Evolutionary conservation across 768 basidiomycete genomes (phyloP), one percentile per base, ranked within the genome.

Genomic region (Termitomyces sp.): DNA sequence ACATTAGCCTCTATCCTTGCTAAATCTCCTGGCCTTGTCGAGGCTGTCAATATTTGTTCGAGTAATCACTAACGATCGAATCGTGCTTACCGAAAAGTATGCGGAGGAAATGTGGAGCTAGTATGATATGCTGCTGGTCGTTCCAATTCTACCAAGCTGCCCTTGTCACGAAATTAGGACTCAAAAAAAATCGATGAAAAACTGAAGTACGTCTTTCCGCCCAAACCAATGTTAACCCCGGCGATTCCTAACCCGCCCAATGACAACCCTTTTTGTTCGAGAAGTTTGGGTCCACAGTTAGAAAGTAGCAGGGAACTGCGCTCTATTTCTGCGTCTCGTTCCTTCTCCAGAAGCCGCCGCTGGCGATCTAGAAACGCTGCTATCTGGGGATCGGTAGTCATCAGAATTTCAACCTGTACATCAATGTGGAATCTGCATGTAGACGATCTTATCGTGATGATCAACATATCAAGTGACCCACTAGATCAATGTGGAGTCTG

Each of bases 221-320:
- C 96, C 4, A 98, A 81, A 3, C 96, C 96, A 17, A 97, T 82
- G 55, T 83, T 86, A n/a, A 94, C 79, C 31, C 82, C 80, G 1
- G 83, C 80, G 1, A 93, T 76, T 1, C 91, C 86, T 5, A 98
- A 78, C 49, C 88, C 88, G 34, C 83, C 83, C 1, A 97, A 72
- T 0, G 92, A 88, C 10, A 98, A 78, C 3, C 96, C 96, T 60
- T 89, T 88, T 65, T 91, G 87, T 71, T 96, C 94, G n/a, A 98
- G 80, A 9, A 95, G 77, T 65, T 87, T 91, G 0, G 89, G 88
- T 1, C 88, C 84, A 68, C 92, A 94, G 60, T 92, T 92, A 9
- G 91, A 87, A 20, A 95, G 79, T 38, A 96, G 76, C 50, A 97
- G 77, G 8, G 89, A 85, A 14, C 83, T 90, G 43, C 91, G 83